Evolutionary conservation across 1,284 basidiomycete genomes (phyloP).

Genomic region (Fomitopsis schrenkii): DNA sequence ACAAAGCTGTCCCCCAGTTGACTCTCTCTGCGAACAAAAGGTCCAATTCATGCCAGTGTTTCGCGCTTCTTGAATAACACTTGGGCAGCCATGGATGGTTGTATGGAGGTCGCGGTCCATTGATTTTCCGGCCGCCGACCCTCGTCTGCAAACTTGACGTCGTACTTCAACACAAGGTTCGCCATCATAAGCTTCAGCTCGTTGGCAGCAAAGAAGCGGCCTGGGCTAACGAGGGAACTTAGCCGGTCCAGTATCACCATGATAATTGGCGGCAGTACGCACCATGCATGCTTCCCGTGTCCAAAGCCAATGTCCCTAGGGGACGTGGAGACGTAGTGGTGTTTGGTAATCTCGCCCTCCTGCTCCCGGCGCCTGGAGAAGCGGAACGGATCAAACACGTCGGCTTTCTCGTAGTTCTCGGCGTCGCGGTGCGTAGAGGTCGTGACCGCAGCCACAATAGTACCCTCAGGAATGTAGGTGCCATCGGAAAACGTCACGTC

Average conservation of each 20-base stretch:
- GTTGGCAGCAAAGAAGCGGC: constrained; percentile 42
- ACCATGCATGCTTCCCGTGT: constrained; percentile 25
- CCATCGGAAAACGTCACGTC: constrained; percentile 39
- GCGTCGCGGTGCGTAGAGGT: constrained; percentile 36
- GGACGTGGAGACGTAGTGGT: constrained; percentile 21
- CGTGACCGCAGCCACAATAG: constrained; percentile 35
- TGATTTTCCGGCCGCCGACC: constrained; percentile 19
- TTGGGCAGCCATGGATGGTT: constrained; percentile 11
- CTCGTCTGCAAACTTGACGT: constrained; percentile 36
- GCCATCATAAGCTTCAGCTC: constrained; percentile 44
- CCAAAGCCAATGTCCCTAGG: constrained; percentile 22
- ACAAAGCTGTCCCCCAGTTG: too few relatives aligned
- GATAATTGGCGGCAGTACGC: not conserved
- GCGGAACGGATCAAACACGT: constrained; percentile 38
- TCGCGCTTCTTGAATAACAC: constrained; percentile 19
- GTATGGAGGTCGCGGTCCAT: constrained; percentile 5
- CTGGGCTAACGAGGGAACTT: constrained; percentile 27
- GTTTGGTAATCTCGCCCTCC: constrained; percentile 12
- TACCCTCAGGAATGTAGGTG: constrained; percentile 37
- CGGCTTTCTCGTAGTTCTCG: constrained; percentile 33
- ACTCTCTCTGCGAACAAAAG: too few relatives aligned
- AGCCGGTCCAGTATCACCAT: not conserved
- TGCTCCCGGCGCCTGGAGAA: constrained; percentile 35
- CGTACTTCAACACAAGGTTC: constrained; percentile 40
- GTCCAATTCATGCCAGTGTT: too few relatives aligned